Evolutionary conservation across 345 rosid species (phyloP), one percentile per base, ranked within the genome.

Genomic region (Kernera saxatilis): DNA sequence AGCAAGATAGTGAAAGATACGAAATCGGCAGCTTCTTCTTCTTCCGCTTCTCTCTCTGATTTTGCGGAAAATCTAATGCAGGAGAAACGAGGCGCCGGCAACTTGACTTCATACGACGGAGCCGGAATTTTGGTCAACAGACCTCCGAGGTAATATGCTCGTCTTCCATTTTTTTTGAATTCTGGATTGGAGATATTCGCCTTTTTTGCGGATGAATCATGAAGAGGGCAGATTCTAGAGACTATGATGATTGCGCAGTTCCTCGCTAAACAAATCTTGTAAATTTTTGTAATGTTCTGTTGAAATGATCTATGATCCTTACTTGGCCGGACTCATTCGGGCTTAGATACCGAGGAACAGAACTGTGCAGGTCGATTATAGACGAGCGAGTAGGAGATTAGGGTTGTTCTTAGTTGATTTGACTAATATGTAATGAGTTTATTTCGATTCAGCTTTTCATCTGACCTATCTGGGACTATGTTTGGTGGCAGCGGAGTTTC

Each of bases 401-500:
- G 37, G 5, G 21, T 26, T 48, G 7, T 11, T 71, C n/a, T 21
- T 39, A 0, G 19, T 27, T 44, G 17, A 11, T 19, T 57, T 11
- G 43, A 30, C n/a, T 66, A 21, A 5, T 37, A 21, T 57, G 41
- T 8, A 10, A 49, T 19, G 52, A 40, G 25, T 52, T 36, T 22
- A 1, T 0, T 43, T 71, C 13, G 41, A n/a, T n/a, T 19, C 25
- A 26, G 37, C 0, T 46, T 36, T 39, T 53, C 41, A 45, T 23
- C 18, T 29, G 8, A 7, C 25, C 14, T 8, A 19, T 39, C 6
- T 64, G 59, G 5, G 40, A 36, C 43, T 67, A n/a, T 67, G 57
- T 46, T 53, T 41, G 73, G 81, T 84, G 84, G 89, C 65, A 77
- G 85, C 11, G 79, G 77, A 58, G 83, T 91, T 13, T 88, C 96